Evolutionary conservation across 768 basidiomycete species (phyloP), one percentile per base, ranked within the genome.

Genomic region (Pleurotus platypus): DNA sequence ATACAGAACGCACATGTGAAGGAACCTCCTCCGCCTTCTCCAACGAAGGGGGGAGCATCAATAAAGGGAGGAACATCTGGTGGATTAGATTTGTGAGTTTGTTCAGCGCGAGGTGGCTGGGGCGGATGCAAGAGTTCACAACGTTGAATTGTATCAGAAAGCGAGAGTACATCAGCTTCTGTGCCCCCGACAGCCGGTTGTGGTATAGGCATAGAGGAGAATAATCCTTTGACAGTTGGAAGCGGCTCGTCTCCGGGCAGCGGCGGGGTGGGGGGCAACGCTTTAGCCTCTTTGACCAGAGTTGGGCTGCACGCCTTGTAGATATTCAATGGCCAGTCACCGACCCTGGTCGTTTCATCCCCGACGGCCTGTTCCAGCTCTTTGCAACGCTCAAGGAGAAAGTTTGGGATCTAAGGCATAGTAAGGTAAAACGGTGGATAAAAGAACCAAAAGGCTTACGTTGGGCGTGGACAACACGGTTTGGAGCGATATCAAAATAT

Each of bases 1-100:
- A 54, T 40, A 24, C 51, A 54, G 38, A 54, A 54, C 11, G 51
- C 51, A 40, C 51, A 54, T 15, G 49, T 13, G 42, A 38, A 38
- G 5, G 16, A 35, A 26, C 42, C 51, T 9, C n/a, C 12, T 18
- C 5, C 35, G 1, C 6, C 38, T 22, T 16, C 12, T 4, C 16
- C 5, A 16, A 30, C 13, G 2, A 22, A 38, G 11, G 4, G 37
- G 6, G 50, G 50, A 13, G 8, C 24, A 37, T 12, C 18, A 9
- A 16, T 37, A 15, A n/a, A 16, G 13, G n/a, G 15, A 45, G n/a
- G 43, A 13, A 15, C 20, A 11, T 37, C 30, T 27, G 49, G 27
- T 11, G 8, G 11, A 35, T 2, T 11, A 35, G 30, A 4, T 8
- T 35, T 35, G 3, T 1, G 30, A 35, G 11, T 35, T 9, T 35